Percentiles rank a stretch among this genome's conserved stretches.
phyloP scores from a whole-genome alignment of 768 basidiomycete genomes.

The Symmetrospora coprosmae region DNA sequence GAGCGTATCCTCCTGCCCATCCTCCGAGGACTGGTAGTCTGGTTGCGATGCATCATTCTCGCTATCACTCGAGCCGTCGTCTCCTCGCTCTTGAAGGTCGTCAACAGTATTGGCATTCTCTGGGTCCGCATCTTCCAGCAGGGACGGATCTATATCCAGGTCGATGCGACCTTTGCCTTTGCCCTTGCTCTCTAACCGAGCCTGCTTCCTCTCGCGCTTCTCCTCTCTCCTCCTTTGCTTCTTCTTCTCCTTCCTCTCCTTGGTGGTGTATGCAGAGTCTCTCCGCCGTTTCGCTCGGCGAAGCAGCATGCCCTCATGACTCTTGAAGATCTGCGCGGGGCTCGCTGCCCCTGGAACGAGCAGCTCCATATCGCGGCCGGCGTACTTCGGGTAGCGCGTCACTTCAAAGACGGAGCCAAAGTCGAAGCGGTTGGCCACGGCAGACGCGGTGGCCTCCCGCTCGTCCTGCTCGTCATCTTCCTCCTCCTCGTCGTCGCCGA shows the following conservation, averaged over 20 bases:
- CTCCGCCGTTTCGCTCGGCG: not conserved
- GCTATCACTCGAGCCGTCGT: not conserved
- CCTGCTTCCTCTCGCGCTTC: not conserved
- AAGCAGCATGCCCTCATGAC: not conserved
- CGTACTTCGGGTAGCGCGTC: not conserved
- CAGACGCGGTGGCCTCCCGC: no score
- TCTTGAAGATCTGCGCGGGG: constrained; percentile 2
- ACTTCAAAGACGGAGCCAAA: constrained; percentile 4
- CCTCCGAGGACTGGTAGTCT: no score
- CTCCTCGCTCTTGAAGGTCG: not conserved
- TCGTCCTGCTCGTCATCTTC: no score
- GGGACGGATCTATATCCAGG: no score
- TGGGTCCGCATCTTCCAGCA: not conserved
- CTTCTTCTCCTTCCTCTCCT: not conserved
- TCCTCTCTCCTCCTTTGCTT: not conserved
- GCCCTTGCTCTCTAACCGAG: not conserved
- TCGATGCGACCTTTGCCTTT: no score
- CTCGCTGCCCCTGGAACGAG: constrained; percentile 7
- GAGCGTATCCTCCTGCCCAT: no score
- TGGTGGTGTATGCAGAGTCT: no score
- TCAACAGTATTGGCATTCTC: not conserved
- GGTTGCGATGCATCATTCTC: not conserved
- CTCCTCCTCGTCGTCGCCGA: not conserved
- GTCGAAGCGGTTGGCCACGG: constrained; percentile 16
- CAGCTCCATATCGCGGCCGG: not conserved